These are phyloP conservation scores for Mycena kentingensis DNA, from an alignment of 768 basidiomycete species.

Conservation along the genomic window DNA sequence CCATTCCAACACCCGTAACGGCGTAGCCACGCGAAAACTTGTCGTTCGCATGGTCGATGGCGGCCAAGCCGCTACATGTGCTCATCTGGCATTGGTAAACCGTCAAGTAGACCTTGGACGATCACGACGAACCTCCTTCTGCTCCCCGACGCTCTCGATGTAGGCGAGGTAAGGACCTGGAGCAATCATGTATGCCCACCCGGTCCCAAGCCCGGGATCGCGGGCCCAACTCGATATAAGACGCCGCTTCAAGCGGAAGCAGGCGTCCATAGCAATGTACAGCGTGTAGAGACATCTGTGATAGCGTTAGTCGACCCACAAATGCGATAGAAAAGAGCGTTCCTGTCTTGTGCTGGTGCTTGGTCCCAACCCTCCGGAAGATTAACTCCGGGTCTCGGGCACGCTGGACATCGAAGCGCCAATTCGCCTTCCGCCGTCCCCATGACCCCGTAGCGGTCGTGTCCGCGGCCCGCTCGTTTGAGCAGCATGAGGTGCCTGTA, in stretches of 20 bases:
- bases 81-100: too few species aligned
- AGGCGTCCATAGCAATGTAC: not conserved
- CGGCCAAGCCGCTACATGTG: too few species aligned
- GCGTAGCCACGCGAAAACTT: conserved; percentile 11
- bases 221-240: not conserved
- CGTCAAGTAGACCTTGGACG: too few species aligned
- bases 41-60: conserved; percentile 10
- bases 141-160: conserved; percentile 5
- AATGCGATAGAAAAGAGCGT: too few species aligned
- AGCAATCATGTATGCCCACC: conserved; percentile 3
- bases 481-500: conserved; percentile 4
- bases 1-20: conserved; percentile 10
- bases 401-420: conserved; percentile 23
- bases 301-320: not conserved
- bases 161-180: not conserved
- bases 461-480: conserved; percentile 11
- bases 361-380: conserved; percentile 17
- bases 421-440: conserved; percentile 11
- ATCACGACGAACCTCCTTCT: conserved; percentile 19
- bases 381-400: conserved; percentile 21
- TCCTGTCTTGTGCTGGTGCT: too few species aligned
- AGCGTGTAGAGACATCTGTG: too few species aligned
- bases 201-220: too few species aligned
- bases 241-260: conserved; percentile 3
- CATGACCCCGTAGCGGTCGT: not conserved